Conservation (phyloP, 257 asterid species). For the Haberlea rhodopensis region DNA sequence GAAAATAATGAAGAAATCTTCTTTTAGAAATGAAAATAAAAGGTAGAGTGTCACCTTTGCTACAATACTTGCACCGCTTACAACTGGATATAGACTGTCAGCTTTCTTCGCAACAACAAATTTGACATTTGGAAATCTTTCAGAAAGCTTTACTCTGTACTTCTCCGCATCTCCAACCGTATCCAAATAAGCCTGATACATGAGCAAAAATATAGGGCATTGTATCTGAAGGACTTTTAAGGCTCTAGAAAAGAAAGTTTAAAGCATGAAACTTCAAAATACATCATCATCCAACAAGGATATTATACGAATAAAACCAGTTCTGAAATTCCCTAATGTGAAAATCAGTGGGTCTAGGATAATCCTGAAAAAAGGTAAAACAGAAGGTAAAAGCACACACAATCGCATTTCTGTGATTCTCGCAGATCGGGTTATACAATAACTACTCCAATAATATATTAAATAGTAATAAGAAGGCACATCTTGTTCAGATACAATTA, state of each 20-base stretch:
- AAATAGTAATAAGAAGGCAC: too few species aligned
- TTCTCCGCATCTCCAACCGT: slow-evolving; percentile 97
- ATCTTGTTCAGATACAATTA: not conserved
- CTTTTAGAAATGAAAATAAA: not conserved
- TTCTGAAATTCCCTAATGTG: not conserved
- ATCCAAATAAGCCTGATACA: slow-evolving; percentile 81
- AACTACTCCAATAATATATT: too few species aligned
- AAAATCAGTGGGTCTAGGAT: not conserved
- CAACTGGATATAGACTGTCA: slow-evolving; percentile 96
- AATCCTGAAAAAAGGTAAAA: too few species aligned
- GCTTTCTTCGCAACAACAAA: slow-evolving; percentile 96
- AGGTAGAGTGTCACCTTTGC: slow-evolving; percentile 70
- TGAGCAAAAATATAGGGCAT: slow-evolving; percentile 4
- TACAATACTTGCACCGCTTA: slow-evolving; percentile 97
- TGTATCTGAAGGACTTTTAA: slow-evolving; percentile 3
- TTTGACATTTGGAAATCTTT: slow-evolving; percentile 69
- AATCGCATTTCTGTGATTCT: too few species aligned
- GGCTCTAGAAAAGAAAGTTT: not conserved
- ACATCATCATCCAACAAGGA: too few species aligned
- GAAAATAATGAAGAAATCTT: not conserved
- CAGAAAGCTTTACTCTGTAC: slow-evolving; percentile 78
- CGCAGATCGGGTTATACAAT: too few species aligned
- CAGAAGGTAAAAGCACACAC: too few species aligned
- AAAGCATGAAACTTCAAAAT: not conserved
- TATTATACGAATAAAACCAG: not conserved